Evolutionary conservation across 257 asterid genomes (phyloP).

Genomic region (Ballota nigra): DNA sequence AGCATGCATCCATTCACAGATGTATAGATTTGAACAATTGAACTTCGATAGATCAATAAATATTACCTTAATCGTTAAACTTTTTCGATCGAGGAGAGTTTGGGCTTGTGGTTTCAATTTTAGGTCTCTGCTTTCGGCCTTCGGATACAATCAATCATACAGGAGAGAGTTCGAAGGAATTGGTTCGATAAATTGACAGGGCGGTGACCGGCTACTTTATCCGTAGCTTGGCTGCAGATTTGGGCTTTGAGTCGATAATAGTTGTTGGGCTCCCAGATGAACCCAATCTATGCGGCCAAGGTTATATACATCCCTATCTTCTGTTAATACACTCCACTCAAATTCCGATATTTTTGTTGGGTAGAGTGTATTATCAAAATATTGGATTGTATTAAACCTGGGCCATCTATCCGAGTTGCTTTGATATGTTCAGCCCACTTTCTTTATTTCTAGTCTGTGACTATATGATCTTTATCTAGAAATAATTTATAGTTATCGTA

Average conservation of each 20-base stretch:
- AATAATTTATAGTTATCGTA: too few relatives aligned
- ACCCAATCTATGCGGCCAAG: background rate
- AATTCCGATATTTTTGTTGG: too few relatives aligned
- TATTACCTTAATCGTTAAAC: constrained; percentile 29
- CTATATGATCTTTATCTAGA: too few relatives aligned
- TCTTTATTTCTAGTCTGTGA: too few relatives aligned
- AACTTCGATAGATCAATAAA: background rate
- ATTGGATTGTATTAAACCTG: too few relatives aligned
- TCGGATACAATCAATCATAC: background rate
- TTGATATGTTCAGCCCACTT: too few relatives aligned
- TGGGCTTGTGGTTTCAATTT: constrained; percentile 15
- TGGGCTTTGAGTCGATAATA: background rate
- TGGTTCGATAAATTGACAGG: background rate
- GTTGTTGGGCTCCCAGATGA: background rate
- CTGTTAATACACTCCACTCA: too few relatives aligned
- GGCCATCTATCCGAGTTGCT: too few relatives aligned
- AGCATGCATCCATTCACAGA: background rate
- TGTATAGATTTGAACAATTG: background rate
- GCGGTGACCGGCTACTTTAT: too few relatives aligned
- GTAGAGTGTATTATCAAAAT: too few relatives aligned
- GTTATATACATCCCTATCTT: too few relatives aligned
- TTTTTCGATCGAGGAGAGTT: background rate
- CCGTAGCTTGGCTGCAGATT: background rate
- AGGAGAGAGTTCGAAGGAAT: background rate
- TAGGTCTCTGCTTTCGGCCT: background rate